These are phyloP conservation scores for Zymoseptoria crescenta DNA, from an alignment of 2,329 filamentous ascomycete species.

Conservation along the genomic window DNA sequence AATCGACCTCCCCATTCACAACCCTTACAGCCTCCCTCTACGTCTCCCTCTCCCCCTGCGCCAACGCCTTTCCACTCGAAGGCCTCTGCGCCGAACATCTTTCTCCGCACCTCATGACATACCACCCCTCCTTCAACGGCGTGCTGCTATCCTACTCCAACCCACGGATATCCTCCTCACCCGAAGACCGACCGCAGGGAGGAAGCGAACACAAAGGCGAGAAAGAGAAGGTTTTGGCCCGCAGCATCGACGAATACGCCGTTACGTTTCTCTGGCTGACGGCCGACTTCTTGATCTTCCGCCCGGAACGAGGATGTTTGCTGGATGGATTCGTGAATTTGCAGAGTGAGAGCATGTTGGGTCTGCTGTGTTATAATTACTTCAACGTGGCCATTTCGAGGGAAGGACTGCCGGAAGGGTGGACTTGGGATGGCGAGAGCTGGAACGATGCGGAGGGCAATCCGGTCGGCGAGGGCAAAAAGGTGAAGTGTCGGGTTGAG, in stretches of 20 bases:
- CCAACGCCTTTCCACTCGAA: conserved; percentile 62
- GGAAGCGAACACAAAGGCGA: neutral
- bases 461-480: conserved; percentile 51
- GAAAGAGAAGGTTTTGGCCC: conserved; percentile 31
- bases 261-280: conserved; percentile 84
- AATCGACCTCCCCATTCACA: conserved; percentile 58
- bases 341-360: conserved; percentile 81
- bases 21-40: conserved; percentile 74
- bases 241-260: conserved; percentile 68
- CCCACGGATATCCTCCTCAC: conserved; percentile 52
- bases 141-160: conserved; percentile 70
- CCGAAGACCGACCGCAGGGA: conserved; percentile 7
- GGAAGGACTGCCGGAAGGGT: conserved; percentile 64
- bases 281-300: conserved; percentile 76
- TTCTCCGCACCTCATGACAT: conserved; percentile 66
- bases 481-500: conserved; percentile 67
- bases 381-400: conserved; percentile 86
- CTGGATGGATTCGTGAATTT: conserved; percentile 78
- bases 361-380: conserved; percentile 79
- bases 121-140: conserved; percentile 63
- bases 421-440: conserved; percentile 63
- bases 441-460: conserved; percentile 67
- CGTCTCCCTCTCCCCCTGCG: conserved; percentile 63
- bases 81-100: conserved; percentile 67
- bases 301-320: conserved; percentile 62